Percentiles rank a stretch among this genome's conserved stretches.
Conservation (phyloP, 2,329 filamentous ascomycete genomes). For the Didymella arachidicola region DNA sequence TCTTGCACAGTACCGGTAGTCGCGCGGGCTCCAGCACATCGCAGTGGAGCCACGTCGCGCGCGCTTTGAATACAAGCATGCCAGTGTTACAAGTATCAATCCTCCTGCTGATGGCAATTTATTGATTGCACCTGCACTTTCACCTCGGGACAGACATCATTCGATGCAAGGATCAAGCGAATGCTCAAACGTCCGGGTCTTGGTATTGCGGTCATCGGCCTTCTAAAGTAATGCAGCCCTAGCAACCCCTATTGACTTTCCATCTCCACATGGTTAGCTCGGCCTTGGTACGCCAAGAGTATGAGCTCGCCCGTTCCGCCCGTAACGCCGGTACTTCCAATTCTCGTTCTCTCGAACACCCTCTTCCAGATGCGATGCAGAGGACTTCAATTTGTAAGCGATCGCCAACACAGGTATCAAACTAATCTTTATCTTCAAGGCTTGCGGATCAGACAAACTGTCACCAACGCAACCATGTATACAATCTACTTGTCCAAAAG, state of each 20-base stretch:
- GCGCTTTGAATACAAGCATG: conserved; percentile 3
- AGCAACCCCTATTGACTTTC: conserved; percentile 22
- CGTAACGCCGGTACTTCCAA: conserved; percentile 9
- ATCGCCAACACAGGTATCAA: conserved; percentile 9
- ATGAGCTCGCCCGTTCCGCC: conserved; percentile 14
- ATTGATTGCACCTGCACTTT: conserved; percentile 7
- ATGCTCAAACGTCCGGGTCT: conserved; percentile 16
- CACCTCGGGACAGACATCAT: conserved; percentile 8
- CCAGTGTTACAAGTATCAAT: conserved; percentile 2
- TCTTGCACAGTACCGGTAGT: neutral
- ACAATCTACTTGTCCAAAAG: neutral
- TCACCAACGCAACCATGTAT: neutral
- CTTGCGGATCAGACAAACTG: neutral
- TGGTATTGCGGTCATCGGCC: neutral
- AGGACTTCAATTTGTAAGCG: neutral
- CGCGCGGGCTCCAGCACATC: neutral
- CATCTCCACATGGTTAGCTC: conserved; percentile 22
- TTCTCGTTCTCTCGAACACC: conserved; percentile 10
- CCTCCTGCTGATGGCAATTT: conserved; percentile 7
- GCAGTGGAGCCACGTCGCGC: conserved; percentile 17
- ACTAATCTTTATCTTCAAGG: conserved; percentile 1
- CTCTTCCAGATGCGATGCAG: conserved; percentile 5
- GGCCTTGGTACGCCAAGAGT: conserved; percentile 17
- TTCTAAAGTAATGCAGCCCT: conserved; percentile 4
- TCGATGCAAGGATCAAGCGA: conserved; percentile 14